A percentile compares a stretch with the other conserved stretches of the same genome.
These are phyloP conservation scores for Cadophora malorum DNA, from an alignment of 2,329 filamentous ascomycete species.

Conservation along the genomic window DNA sequence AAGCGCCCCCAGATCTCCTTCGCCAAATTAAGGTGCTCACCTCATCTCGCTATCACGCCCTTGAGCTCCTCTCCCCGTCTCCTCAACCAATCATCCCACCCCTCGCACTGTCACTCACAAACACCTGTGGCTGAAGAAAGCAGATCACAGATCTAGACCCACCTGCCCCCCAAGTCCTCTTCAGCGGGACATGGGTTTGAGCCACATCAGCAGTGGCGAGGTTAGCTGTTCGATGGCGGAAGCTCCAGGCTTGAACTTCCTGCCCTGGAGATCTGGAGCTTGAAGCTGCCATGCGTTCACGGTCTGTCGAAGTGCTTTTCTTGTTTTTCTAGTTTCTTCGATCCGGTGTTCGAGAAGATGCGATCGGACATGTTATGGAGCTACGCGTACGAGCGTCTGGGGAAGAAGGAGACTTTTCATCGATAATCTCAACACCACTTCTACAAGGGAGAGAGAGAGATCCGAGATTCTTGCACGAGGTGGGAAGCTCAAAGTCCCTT, in stretches of 20 bases:
- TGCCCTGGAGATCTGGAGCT: no score
- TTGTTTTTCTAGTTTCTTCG: background rate
- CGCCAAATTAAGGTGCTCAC: conserved; percentile 25
- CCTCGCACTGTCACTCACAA: background rate
- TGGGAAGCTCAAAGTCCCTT: no score
- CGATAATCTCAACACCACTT: no score
- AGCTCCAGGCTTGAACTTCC: background rate
- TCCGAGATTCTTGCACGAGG: background rate
- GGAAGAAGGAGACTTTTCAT: background rate
- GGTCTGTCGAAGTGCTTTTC: background rate
- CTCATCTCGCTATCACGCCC: background rate
- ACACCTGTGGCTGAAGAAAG: conserved; percentile 17
- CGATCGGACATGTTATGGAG: background rate
- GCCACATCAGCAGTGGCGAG: conserved; percentile 25
- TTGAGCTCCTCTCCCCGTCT: no score
- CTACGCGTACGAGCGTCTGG: background rate
- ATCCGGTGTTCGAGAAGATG: background rate
- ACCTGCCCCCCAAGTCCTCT: background rate
- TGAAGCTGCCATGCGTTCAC: background rate
- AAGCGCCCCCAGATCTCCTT: background rate
- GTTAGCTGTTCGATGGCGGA: background rate
- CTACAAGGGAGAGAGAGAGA: background rate
- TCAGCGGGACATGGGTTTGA: conserved; percentile 25
- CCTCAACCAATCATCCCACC: conserved; percentile 2
- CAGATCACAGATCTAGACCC: conserved; percentile 14